Evolutionary conservation across 1,139 yeast species (phyloP).

Genomic region (Candida sanyaensis): DNA sequence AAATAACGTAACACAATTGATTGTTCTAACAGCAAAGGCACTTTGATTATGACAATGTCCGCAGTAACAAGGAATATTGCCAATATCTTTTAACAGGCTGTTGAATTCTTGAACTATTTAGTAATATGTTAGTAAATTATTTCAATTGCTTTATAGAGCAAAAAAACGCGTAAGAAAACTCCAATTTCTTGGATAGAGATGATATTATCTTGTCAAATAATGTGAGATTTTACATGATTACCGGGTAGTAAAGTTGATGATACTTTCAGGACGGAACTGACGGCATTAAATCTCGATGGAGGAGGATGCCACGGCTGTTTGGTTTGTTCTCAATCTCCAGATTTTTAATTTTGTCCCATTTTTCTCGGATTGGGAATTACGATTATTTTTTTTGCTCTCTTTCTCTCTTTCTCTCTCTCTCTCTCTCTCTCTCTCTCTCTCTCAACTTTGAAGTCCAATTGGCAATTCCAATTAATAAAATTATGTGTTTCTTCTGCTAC

Average conservation of each 20-base stretch:
- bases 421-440: too few species aligned
- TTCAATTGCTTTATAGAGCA: not conserved
- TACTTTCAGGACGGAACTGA: not conserved
- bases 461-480: too few species aligned
- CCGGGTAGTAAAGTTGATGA: not conserved
- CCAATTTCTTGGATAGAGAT: not conserved
- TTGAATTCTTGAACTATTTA: constrained; percentile 30
- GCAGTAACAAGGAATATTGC: constrained; percentile 33
- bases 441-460: too few species aligned
- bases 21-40: constrained; percentile 43
- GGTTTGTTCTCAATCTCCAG: too few species aligned
- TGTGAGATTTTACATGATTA: not conserved
- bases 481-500: too few species aligned
- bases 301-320: too few species aligned
- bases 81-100: constrained; percentile 29
- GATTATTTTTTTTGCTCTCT: too few species aligned
- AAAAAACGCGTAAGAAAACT: not conserved
- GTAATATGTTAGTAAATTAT: constrained; percentile 3
- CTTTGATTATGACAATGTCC: constrained; percentile 49
- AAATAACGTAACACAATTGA: constrained; percentile 45
- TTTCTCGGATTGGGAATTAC: too few species aligned
- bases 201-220: not conserved
- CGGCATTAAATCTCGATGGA: not conserved
- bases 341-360: too few species aligned
- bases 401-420: too few species aligned